phyloP scores from a whole-genome alignment of 2,329 filamentous ascomycete genomes.

The Colletotrichum higginsianum region DNA sequence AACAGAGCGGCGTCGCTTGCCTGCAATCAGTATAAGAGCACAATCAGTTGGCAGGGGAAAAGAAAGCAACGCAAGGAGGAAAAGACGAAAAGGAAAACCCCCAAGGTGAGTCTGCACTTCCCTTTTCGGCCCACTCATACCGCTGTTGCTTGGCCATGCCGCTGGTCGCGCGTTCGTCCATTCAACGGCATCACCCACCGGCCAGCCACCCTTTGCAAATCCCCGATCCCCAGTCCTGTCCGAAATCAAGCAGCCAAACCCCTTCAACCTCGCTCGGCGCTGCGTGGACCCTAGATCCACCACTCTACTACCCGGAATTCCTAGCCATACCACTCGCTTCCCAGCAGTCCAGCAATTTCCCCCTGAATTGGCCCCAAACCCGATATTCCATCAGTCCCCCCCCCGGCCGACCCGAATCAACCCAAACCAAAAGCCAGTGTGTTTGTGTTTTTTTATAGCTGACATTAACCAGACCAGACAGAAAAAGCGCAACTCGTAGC shows the following conservation, averaged over 20 bases:
- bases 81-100: background rate
- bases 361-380: slow-evolving; percentile 41
- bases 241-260: slow-evolving; percentile 36
- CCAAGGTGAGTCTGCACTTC: slow-evolving; percentile 33
- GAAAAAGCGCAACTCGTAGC: background rate
- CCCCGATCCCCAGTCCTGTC: slow-evolving; percentile 20
- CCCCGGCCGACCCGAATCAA: slow-evolving; percentile 9
- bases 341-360: slow-evolving; percentile 41
- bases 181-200: slow-evolving; percentile 29
- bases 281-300: slow-evolving; percentile 41
- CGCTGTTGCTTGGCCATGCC: slow-evolving; percentile 21
- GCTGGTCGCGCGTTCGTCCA: slow-evolving; percentile 25
- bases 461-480: slow-evolving; percentile 3
- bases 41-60: slow-evolving; percentile 11
- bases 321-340: slow-evolving; percentile 35
- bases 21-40: slow-evolving; percentile 7
- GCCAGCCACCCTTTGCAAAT: slow-evolving; percentile 8
- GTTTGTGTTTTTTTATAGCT: background rate
- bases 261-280: slow-evolving; percentile 27
- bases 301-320: slow-evolving; percentile 33
- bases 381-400: slow-evolving; percentile 29
- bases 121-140: slow-evolving; percentile 35
- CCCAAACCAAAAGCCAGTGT: slow-evolving; percentile 13
- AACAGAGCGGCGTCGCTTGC: background rate
- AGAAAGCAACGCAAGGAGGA: slow-evolving; percentile 3